A percentile compares a stretch with the other conserved stretches of the same genome.
Evolutionary conservation across 148 eudicot species (phyloP).

Genomic region (Salicornia ramosissima): DNA sequence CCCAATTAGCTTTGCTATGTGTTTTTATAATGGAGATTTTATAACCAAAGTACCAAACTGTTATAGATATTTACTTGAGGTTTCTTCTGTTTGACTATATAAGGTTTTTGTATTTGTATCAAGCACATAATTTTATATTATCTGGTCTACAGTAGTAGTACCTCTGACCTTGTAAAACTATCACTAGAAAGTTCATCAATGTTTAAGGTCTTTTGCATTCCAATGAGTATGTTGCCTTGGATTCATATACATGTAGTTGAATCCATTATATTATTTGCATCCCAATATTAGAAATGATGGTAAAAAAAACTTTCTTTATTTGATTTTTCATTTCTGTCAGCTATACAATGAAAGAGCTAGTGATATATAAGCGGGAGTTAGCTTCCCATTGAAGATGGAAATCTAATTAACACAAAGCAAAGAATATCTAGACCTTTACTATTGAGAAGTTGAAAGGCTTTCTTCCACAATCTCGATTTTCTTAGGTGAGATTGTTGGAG

Average conservation of each 20-base stretch:
- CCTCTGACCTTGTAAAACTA: too few species aligned
- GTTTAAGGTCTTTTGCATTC: too few species aligned
- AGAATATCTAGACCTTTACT: not conserved
- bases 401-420: too few species aligned
- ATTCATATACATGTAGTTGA: too few species aligned
- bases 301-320: not conserved
- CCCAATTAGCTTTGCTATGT: not conserved
- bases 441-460: not conserved
- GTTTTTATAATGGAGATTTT: not conserved
- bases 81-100: too few species aligned
- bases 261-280: too few species aligned
- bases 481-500: slow-evolving; percentile 4
- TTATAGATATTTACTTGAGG: not conserved
- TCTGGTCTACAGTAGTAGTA: too few species aligned
- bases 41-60: too few species aligned
- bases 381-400: not conserved
- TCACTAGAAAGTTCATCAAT: too few species aligned
- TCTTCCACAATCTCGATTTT: not conserved
- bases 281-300: not conserved
- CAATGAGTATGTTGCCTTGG: too few species aligned
- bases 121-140: too few species aligned
- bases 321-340: not conserved
- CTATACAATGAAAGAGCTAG: not conserved
- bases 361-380: not conserved
- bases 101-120: too few species aligned